Base-by-base conservation (phyloP, 371 early-diverging fungal species). In the Polyrhizophydium stewartii region DNA sequence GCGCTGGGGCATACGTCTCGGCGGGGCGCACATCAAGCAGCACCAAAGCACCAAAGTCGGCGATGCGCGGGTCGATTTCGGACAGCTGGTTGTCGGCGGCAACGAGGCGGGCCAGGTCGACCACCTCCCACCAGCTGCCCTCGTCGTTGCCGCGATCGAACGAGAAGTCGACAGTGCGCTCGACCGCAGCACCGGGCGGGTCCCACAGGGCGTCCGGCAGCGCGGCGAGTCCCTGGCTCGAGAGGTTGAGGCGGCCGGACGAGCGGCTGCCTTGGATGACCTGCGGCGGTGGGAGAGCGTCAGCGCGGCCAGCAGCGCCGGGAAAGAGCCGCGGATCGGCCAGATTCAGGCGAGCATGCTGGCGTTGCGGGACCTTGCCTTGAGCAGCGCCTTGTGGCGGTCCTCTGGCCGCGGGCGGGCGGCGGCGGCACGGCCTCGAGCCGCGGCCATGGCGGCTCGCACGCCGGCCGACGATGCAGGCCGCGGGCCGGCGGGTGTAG, bases 201-300 rank as follows among this genome's bases (percentile, higher is more conserved):
- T 75, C 76, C 74, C 82, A 85, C 6, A 91, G 76, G 45, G 79
- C 81, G 24, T 79, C 71, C 0, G 94, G 92, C 24, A 93, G 67
- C 12, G 65, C 73, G 0, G 73, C 72, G 53, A 93, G 71, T 27
- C 71, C 68, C 59, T 88, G 80, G 65, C 79, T 82, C 24, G 89
- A 84, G 21, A 93, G 71, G 63, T 90, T 87, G 37, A 93, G 74
- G 56, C 78, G 83, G 21, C 92, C 90, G 30, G 59, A 41, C 10
- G 63, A 35, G 1, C 73, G 59, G 27, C 62, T 30, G 33, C 60
- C 60, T 16, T 25, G 31, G 24, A 72, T 49, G 32, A 72, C 25
- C 72, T 69, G 31, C 17, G n/a, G n/a, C n/a, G n/a, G n/a, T n/a
- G n/a, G n/a, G n/a, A n/a, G n/a, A n/a, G n/a, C n/a, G n/a, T n/a